phyloP scores from a whole-genome alignment of 2,329 filamentous ascomycete species.

The Periconia digitata region DNA sequence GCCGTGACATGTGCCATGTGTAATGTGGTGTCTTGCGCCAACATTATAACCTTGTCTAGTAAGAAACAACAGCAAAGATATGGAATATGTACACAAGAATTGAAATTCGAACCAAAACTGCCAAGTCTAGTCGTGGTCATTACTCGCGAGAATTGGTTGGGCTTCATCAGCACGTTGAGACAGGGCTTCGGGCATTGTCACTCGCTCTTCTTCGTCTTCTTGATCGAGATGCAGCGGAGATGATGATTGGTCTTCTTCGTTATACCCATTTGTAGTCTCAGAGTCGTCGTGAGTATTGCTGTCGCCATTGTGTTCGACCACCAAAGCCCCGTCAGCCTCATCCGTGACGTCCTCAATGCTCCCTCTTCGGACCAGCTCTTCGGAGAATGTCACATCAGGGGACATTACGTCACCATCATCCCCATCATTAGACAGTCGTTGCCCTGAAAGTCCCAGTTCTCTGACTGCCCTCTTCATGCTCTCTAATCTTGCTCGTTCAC shows the following conservation, averaged over 20 bases:
- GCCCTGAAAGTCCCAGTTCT: slow-evolving; percentile 42
- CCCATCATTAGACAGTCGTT: neutral
- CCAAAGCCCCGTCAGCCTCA: slow-evolving; percentile 10
- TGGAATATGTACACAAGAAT: neutral
- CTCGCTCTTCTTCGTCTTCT: neutral
- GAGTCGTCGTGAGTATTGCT: neutral
- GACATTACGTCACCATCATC: neutral
- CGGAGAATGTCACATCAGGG: neutral
- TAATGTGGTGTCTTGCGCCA: neutral
- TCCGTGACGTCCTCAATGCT: slow-evolving; percentile 17
- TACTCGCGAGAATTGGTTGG: neutral
- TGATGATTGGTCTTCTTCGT: neutral
- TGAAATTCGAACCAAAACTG: neutral
- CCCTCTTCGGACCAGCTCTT: slow-evolving; percentile 4
- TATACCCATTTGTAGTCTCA: neutral
- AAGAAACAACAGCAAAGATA: neutral
- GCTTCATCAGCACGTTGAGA: neutral
- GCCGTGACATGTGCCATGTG: neutral
- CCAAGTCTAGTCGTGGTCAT: neutral
- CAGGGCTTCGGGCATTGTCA: neutral
- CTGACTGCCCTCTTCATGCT: slow-evolving; percentile 79
- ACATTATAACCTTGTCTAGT: no score
- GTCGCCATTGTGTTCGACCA: neutral
- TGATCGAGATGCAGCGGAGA: neutral
- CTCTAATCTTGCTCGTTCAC: slow-evolving; percentile 76